These are phyloP conservation scores for Coniosporium apollinis DNA, from an alignment of 495 filamentous ascomycete species.

Conservation along the genomic window DNA sequence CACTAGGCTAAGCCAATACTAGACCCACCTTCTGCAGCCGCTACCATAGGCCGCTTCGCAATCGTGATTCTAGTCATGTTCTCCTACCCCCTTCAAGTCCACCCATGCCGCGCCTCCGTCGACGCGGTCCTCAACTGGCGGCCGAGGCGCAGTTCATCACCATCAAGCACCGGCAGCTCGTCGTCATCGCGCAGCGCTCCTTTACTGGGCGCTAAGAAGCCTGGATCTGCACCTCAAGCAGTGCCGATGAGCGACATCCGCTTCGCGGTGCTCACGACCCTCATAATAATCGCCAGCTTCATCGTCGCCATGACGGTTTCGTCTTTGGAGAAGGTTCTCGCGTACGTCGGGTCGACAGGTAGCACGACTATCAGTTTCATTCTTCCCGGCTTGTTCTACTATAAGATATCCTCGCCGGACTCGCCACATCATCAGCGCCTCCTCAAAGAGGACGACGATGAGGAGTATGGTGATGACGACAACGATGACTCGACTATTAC, in stretches of 20 bases:
- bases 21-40: conserved; percentile 60
- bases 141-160: conserved; percentile 31
- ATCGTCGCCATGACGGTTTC: conserved; percentile 78
- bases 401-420: conserved; percentile 85
- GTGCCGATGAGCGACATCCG: conserved; percentile 59
- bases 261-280: conserved; percentile 78
- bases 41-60: conserved; percentile 83
- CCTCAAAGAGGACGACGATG: conserved; percentile 72
- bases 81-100: conserved; percentile 86
- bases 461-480: conserved; percentile 26
- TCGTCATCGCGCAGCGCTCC: conserved; percentile 3
- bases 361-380: conserved; percentile 94
- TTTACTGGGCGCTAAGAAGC: conserved; percentile 1
- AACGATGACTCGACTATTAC: conserved; percentile 1
- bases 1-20: not conserved
- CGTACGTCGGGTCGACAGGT: conserved; percentile 89
- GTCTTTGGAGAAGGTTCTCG: conserved; percentile 74
- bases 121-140: conserved; percentile 90
- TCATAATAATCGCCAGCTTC: conserved; percentile 70
- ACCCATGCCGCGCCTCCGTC: conserved; percentile 84
- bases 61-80: conserved; percentile 97
- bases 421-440: conserved; percentile 67
- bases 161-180: conserved; percentile 7
- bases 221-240: conserved; percentile 4
- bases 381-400: conserved; percentile 89